A percentile compares a stretch with the other conserved stretches of the same genome.
phyloP scores from a whole-genome alignment of 176 grass and related monocot species.

The Juncus effusus region DNA sequence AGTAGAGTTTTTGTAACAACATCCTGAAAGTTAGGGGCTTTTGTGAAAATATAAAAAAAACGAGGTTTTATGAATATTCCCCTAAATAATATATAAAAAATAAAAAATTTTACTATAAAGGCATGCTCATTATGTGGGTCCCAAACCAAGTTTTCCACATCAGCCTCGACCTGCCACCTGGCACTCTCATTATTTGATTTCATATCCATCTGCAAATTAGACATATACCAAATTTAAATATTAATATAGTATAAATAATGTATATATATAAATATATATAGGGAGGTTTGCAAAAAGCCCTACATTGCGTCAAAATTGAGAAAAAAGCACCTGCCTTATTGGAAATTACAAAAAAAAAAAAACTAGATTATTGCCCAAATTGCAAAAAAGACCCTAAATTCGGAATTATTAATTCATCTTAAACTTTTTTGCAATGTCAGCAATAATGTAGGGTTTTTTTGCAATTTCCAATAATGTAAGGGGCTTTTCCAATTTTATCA shows the following conservation, averaged over 20 bases:
- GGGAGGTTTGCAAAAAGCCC: too few relatives aligned
- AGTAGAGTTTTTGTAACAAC: neutral
- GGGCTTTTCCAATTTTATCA: too few relatives aligned
- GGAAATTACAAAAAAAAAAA: neutral
- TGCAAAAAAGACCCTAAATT: neutral
- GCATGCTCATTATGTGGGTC: constrained; percentile 74
- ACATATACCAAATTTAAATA: neutral
- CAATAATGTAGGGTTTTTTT: too few relatives aligned
- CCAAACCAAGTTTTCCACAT: constrained; percentile 90
- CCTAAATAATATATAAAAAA: neutral
- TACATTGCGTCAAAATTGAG: neutral
- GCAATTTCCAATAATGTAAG: too few relatives aligned
- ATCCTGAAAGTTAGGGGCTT: constrained; percentile 2
- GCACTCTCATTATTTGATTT: constrained; percentile 46
- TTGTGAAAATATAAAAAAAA: neutral
- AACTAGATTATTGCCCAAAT: neutral
- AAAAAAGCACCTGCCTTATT: too few relatives aligned
- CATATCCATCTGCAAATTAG: constrained; percentile 72
- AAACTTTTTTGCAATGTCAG: too few relatives aligned
- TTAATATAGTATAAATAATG: too few relatives aligned
- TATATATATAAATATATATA: too few relatives aligned
- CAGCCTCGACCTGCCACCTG: constrained; percentile 70
- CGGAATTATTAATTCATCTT: too few relatives aligned
- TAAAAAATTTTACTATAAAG: constrained; percentile 56
- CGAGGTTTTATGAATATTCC: neutral